phyloP scores from a whole-genome alignment of 805 yeast species.

The Candida nanaspora region DNA sequence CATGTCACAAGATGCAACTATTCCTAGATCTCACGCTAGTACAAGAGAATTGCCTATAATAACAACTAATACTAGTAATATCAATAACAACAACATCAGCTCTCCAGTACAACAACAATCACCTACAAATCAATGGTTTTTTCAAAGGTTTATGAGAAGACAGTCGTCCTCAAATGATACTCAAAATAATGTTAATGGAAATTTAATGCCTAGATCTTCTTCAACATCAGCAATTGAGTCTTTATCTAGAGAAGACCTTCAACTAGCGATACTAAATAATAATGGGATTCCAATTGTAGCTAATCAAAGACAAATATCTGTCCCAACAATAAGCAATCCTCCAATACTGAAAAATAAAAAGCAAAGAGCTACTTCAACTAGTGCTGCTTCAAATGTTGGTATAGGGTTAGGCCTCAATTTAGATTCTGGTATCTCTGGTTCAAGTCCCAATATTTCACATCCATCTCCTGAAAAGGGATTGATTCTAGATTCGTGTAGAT shows the following conservation, averaged over 20 bases:
- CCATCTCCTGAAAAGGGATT: not conserved
- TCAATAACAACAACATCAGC: too few species aligned
- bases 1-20: not conserved
- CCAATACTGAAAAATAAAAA: not conserved
- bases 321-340: not conserved
- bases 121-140: not conserved
- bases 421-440: not conserved
- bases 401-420: not conserved
- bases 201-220: not conserved
- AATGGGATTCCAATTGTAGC: conserved; percentile 1
- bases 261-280: not conserved
- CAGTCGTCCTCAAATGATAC: not conserved
- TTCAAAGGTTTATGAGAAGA: conserved; percentile 1
- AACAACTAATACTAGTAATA: too few species aligned
- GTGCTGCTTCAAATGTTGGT: not conserved
- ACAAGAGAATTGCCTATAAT: too few species aligned
- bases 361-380: not conserved
- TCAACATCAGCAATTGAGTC: not conserved
- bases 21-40: not conserved
- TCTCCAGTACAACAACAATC: not conserved
- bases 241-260: not conserved
- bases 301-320: not conserved
- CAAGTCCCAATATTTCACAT: not conserved
- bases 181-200: not conserved
- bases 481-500: conserved; percentile 28